A percentile compares a stretch with the other conserved stretches of the same genome.
Conservation (phyloP, 2,329 filamentous ascomycete species). For the Xylariaceae sp. region DNA sequence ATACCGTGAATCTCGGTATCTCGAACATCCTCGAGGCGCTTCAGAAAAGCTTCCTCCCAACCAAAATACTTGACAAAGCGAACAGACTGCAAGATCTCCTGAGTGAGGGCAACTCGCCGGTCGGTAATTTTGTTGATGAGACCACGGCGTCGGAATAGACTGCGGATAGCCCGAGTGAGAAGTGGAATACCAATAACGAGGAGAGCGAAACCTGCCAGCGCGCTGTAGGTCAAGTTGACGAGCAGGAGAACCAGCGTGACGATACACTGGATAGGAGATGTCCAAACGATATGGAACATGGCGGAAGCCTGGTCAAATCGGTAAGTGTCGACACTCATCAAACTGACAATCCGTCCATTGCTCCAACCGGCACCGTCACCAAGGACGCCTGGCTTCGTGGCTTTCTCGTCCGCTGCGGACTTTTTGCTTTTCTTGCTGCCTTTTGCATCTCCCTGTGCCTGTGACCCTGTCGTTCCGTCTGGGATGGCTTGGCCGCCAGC, state of each 20-base stretch:
- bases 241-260: conserved; percentile 75
- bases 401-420: conserved; percentile 32
- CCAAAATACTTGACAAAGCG: conserved; percentile 96
- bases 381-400: conserved; percentile 45
- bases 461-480: conserved; percentile 38
- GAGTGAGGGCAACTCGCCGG: conserved; percentile 81
- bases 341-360: conserved; percentile 83
- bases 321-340: conserved; percentile 95
- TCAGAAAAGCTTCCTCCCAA: conserved; percentile 85
- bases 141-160: conserved; percentile 67
- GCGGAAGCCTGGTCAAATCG: conserved; percentile 84
- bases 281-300: conserved; percentile 90
- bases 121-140: conserved; percentile 92
- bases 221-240: conserved; percentile 85
- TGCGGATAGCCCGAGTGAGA: conserved; percentile 70
- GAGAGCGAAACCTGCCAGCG: conserved; percentile 79
- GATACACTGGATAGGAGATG: conserved; percentile 70
- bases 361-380: conserved; percentile 80
- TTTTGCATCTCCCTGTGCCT: conserved; percentile 40
- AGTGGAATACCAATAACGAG: conserved; percentile 73
- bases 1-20: conserved; percentile 75
- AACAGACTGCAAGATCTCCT: conserved; percentile 86
- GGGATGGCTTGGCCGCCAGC: conserved; percentile 59
- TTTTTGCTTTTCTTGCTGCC: conserved; percentile 43
- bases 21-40: conserved; percentile 68